Conservation (phyloP, 1,284 basidiomycete genomes). For the Cerrena zonata region DNA sequence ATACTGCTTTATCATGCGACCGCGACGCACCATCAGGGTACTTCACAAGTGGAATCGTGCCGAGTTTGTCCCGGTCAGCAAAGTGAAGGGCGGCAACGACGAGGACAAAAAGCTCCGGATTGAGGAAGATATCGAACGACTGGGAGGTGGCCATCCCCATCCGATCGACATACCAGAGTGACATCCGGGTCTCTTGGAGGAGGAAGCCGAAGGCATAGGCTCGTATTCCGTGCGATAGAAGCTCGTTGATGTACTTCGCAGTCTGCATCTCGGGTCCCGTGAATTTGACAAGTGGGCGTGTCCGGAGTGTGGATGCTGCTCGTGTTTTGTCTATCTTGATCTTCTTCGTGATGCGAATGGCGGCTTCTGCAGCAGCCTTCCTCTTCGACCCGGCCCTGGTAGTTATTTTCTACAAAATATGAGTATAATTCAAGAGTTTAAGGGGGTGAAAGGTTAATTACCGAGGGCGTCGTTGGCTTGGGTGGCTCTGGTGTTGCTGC, state of each 20-base stretch:
- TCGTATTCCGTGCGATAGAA: slow-evolving; percentile 7
- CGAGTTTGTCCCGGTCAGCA: neutral
- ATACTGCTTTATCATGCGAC: too few species aligned
- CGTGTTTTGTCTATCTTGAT: neutral
- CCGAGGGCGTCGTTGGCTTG: neutral
- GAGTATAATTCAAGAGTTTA: neutral
- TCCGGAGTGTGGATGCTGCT: neutral
- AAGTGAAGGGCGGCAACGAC: slow-evolving; percentile 7
- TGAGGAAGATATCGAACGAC: slow-evolving; percentile 16
- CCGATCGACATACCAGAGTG: slow-evolving; percentile 23
- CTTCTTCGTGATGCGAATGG: neutral
- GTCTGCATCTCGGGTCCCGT: slow-evolving; percentile 5
- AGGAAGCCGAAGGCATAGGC: slow-evolving; percentile 17
- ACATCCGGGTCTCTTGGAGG: slow-evolving; percentile 14
- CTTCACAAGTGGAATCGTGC: neutral
- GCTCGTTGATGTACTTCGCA: slow-evolving; percentile 9
- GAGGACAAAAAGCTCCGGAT: slow-evolving; percentile 17
- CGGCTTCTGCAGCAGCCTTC: neutral
- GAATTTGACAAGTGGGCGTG: neutral
- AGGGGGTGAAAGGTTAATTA: neutral
- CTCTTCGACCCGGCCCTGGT: neutral
- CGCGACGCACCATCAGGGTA: neutral
- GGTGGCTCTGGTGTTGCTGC: neutral
- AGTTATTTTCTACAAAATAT: neutral
- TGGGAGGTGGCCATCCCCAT: slow-evolving; percentile 15